Conservation (phyloP, 169 alveolate species). For the Cytauxzoon felis region DNA sequence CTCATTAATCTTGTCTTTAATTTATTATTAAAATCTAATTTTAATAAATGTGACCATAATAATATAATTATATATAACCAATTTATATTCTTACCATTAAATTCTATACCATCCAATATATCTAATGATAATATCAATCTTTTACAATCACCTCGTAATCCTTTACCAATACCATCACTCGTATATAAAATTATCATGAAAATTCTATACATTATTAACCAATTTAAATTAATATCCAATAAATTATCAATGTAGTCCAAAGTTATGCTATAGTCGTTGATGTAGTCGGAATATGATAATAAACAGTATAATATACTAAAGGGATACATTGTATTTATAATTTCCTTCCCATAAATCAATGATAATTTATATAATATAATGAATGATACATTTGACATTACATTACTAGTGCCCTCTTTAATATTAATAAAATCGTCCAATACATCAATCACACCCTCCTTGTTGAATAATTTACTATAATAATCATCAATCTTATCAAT, state of each 20-base stretch:
- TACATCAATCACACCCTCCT: background rate
- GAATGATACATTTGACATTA: background rate
- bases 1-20: background rate
- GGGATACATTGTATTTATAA: background rate
- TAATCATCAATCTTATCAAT: background rate
- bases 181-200: background rate
- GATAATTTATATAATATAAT: background rate
- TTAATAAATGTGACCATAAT: slow-evolving; percentile 48
- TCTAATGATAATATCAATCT: background rate
- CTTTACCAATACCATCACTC: background rate
- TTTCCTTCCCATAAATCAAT: background rate
- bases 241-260: background rate
- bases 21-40: background rate
- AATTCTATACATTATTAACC: slow-evolving; percentile 11
- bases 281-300: background rate
- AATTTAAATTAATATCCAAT: background rate
- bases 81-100: slow-evolving; percentile 13
- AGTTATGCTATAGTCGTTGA: background rate
- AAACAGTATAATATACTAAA: background rate
- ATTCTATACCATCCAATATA: background rate
- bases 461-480: slow-evolving; percentile 1
- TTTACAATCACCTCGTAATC: background rate
- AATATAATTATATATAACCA: slow-evolving; percentile 28
- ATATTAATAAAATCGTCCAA: background rate
- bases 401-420: background rate